Evolutionary conservation across 345 rosid species (phyloP).

Genomic region (Salix koriyanagi): DNA sequence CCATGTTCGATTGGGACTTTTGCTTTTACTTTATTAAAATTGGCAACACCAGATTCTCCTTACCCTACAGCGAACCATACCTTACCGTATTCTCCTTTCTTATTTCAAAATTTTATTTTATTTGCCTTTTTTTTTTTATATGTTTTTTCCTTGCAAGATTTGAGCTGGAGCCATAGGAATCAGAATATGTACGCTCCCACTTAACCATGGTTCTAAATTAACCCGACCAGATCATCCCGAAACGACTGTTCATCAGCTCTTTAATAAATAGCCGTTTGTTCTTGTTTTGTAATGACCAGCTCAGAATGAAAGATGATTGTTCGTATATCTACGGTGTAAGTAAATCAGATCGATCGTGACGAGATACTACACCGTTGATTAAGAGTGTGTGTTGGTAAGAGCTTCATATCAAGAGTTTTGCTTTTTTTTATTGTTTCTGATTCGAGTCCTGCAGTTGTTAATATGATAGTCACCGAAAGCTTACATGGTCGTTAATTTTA

Average conservation of each 20-base stretch:
- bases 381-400: too few species aligned
- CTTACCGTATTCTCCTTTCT: background rate
- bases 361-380: background rate
- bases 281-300: background rate
- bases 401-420: too few species aligned
- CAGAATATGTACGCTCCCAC: conserved; percentile 30
- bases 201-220: conserved; percentile 17
- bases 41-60: background rate
- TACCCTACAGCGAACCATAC: background rate
- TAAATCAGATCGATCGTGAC: background rate
- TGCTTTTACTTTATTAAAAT: background rate
- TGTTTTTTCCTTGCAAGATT: background rate
- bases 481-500: too few species aligned
- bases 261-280: background rate
- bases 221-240: background rate
- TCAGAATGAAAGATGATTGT: background rate
- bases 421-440: too few species aligned
- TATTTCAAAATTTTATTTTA: too few species aligned
- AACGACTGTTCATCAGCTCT: background rate
- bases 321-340: background rate
- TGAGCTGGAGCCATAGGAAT: conserved; percentile 39
- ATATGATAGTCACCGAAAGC: too few species aligned
- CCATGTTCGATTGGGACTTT: conserved; percentile 15
- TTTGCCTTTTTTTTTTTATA: background rate
- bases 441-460: too few species aligned